phyloP scores from a whole-genome alignment of 257 asterid species.

The Rubia yunnanensis region DNA sequence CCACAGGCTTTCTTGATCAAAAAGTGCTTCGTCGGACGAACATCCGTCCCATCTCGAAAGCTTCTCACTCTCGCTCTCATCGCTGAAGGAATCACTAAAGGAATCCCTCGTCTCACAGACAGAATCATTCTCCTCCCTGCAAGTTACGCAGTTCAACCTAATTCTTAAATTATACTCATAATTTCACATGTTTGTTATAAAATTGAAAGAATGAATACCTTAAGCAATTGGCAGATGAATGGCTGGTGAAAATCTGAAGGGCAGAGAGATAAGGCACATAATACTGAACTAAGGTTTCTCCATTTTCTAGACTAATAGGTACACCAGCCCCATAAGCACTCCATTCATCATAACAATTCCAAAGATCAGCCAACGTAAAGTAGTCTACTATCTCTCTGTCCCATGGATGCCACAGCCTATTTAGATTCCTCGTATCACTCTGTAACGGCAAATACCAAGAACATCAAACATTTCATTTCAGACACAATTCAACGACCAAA shows the following conservation, averaged over 20 bases:
- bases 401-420: conserved; percentile 94
- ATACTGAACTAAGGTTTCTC: conserved; percentile 62
- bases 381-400: conserved; percentile 80
- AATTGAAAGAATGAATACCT: conserved; percentile 38
- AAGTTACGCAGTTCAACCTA: neutral
- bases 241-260: conserved; percentile 84
- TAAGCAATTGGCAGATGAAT: conserved; percentile 47
- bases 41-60: conserved; percentile 53
- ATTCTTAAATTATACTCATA: neutral
- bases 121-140: conserved; percentile 42
- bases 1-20: conserved; percentile 27
- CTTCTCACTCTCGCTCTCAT: conserved; percentile 49
- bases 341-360: conserved; percentile 84
- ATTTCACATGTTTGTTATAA: conserved; percentile 9
- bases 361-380: conserved; percentile 72
- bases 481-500: neutral
- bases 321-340: conserved; percentile 96
- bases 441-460: conserved; percentile 11
- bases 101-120: conserved; percentile 40
- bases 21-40: conserved; percentile 42
- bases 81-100: conserved; percentile 44
- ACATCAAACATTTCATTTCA: neutral
- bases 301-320: conserved; percentile 57
- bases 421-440: conserved; percentile 77
- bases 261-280: conserved; percentile 96